A percentile compares a stretch with the other conserved stretches of the same genome.
These are phyloP conservation scores for Falciphora oryzae DNA, from an alignment of 2,329 filamentous ascomycete genomes.

Conservation along the genomic window DNA sequence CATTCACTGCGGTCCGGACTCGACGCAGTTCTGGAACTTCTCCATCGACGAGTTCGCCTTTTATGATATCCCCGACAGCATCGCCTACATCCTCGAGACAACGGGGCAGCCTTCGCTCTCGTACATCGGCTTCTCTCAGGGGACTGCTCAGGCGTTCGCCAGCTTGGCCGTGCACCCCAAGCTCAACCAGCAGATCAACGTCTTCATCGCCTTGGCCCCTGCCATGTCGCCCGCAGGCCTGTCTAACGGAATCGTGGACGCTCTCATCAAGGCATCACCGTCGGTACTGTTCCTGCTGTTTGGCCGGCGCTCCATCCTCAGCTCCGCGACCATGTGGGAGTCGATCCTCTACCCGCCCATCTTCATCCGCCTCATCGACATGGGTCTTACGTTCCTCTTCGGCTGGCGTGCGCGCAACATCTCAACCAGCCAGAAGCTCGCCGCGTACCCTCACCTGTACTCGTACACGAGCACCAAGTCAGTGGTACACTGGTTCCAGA, in stretches of 20 bases:
- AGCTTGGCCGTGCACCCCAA: conserved; percentile 86
- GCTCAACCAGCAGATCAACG: conserved; percentile 87
- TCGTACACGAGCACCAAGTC: conserved; percentile 96
- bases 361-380: conserved; percentile 82
- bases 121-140: conserved; percentile 96
- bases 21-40: conserved; percentile 87
- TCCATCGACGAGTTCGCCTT: conserved; percentile 98
- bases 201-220: conserved; percentile 92
- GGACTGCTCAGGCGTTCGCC: conserved; percentile 94
- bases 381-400: conserved; percentile 76
- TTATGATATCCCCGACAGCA: conserved; percentile 92
- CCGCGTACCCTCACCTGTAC: conserved; percentile 92
- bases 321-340: conserved; percentile 95
- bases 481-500: conserved; percentile 99
- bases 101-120: conserved; percentile 80
- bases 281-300: conserved; percentile 91
- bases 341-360: conserved; percentile 91
- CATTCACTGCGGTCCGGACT: conserved; percentile 66
- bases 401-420: conserved; percentile 87
- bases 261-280: conserved; percentile 87
- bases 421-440: conserved; percentile 78
- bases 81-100: conserved; percentile 81
- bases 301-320: conserved; percentile 83
- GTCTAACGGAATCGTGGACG: conserved; percentile 84
- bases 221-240: conserved; percentile 94